These are phyloP conservation scores for Kregervanrija delftensis DNA, from an alignment of 805 yeast species.

Conservation along the genomic window DNA sequence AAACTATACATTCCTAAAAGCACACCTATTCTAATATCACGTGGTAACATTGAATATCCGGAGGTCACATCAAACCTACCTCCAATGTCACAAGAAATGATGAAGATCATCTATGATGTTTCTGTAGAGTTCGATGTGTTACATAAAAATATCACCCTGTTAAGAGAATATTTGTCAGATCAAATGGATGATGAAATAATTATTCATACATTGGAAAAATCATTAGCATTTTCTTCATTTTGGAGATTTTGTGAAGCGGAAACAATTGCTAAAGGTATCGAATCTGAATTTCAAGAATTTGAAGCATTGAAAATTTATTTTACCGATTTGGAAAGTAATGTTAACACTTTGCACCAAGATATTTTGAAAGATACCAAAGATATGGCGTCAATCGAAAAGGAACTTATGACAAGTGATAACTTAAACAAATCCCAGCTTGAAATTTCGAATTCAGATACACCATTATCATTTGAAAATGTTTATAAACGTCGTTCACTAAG, in stretches of 20 bases:
- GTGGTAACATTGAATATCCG: slow-evolving; percentile 20
- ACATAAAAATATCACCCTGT: slow-evolving; percentile 13
- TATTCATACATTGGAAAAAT: slow-evolving; percentile 17
- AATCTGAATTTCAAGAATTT: slow-evolving; percentile 1
- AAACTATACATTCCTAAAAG: slow-evolving; percentile 13
- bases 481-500: slow-evolving; percentile 14
- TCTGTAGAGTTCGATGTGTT: slow-evolving; percentile 25
- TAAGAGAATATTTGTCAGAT: slow-evolving; percentile 19
- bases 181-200: slow-evolving; percentile 14
- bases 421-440: neutral
- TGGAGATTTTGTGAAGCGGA: slow-evolving; percentile 28
- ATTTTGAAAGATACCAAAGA: slow-evolving; percentile 7
- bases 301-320: neutral
- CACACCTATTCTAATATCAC: slow-evolving; percentile 19
- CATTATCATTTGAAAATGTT: slow-evolving; percentile 16
- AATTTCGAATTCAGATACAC: slow-evolving; percentile 4
- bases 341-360: slow-evolving; percentile 2
- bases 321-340: neutral
- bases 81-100: slow-evolving; percentile 20
- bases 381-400: slow-evolving; percentile 6
- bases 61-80: slow-evolving; percentile 6
- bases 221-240: slow-evolving; percentile 17
- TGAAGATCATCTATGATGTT: slow-evolving; percentile 22
- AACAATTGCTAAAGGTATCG: slow-evolving; percentile 13
- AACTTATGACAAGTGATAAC: slow-evolving; percentile 2